Conservation (phyloP, 2,329 filamentous ascomycete species). For the Akanthomyces dipterigenus region DNA sequence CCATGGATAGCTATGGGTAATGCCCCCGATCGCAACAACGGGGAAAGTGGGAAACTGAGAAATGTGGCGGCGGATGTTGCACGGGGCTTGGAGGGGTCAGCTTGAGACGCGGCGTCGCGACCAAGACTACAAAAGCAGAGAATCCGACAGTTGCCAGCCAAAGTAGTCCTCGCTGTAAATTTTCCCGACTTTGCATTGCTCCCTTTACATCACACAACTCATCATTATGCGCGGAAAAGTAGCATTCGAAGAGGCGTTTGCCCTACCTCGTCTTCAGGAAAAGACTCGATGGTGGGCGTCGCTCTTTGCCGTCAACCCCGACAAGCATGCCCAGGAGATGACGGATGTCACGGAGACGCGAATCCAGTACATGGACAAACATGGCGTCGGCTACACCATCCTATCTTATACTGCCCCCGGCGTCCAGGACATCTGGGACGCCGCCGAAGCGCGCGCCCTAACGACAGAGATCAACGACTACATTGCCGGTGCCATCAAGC, state of each 20-base stretch:
- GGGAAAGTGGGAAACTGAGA: neutral
- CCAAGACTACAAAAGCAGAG: slow-evolving; percentile 8
- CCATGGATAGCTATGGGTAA: neutral
- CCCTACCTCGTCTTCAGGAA: slow-evolving; percentile 50
- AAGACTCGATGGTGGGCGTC: slow-evolving; percentile 55
- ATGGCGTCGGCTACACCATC: slow-evolving; percentile 42
- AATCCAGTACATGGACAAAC: slow-evolving; percentile 36
- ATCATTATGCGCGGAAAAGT: slow-evolving; percentile 51
- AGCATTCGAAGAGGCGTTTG: slow-evolving; percentile 56
- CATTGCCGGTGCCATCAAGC: slow-evolving; percentile 30
- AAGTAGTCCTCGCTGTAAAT: too few species aligned
- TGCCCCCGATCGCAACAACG: neutral
- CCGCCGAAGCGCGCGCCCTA: slow-evolving; percentile 32
- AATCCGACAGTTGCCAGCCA: neutral
- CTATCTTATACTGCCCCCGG: slow-evolving; percentile 43
- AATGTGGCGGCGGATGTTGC: slow-evolving; percentile 3
- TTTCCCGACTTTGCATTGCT: neutral
- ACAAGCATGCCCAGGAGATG: slow-evolving; percentile 51
- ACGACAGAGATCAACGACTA: slow-evolving; percentile 39
- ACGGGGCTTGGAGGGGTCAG: neutral
- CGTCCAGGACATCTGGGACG: slow-evolving; percentile 38
- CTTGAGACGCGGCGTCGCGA: neutral
- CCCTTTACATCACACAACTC: neutral
- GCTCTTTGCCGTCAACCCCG: slow-evolving; percentile 51
- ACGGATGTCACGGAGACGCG: slow-evolving; percentile 34